Percentiles rank a stretch among this genome's conserved stretches.
Conservation (phyloP, 2,329 filamentous ascomycete genomes). For the Arthroderma sp. region DNA sequence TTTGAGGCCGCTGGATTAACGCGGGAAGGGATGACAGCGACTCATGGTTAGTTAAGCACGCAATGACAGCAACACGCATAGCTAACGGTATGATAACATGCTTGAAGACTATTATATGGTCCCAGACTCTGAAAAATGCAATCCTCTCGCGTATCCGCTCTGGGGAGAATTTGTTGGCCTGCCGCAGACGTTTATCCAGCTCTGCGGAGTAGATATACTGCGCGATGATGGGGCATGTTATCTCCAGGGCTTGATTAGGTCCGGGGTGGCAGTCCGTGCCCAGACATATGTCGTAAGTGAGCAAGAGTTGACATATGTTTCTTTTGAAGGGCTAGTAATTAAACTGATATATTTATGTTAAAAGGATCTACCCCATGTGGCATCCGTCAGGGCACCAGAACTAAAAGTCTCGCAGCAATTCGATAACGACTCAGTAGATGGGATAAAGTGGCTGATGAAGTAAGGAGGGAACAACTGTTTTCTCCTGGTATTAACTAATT, state of each 20-base stretch:
- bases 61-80: not conserved
- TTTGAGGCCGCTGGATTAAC: constrained; percentile 1
- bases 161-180: constrained; percentile 5
- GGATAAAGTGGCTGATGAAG: constrained; percentile 6
- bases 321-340: not conserved
- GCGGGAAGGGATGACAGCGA: constrained; percentile 1
- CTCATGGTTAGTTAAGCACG: not conserved
- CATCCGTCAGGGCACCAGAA: constrained; percentile 3
- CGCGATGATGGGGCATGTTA: constrained; percentile 7
- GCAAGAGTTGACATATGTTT: not conserved
- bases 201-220: constrained; percentile 4
- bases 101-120: constrained; percentile 3
- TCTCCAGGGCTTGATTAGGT: not conserved
- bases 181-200: constrained; percentile 1
- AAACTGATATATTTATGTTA: not conserved
- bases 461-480: not conserved
- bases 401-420: not conserved
- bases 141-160: constrained; percentile 6
- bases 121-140: constrained; percentile 2
- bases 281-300: constrained; percentile 1
- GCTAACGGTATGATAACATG: not conserved
- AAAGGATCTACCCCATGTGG: constrained; percentile 6
- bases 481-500: too few species aligned
- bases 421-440: constrained; percentile 5
- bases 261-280: constrained; percentile 4